phyloP scores from a whole-genome alignment of 768 basidiomycete genomes.

The Dacryopinax spathularia region DNA sequence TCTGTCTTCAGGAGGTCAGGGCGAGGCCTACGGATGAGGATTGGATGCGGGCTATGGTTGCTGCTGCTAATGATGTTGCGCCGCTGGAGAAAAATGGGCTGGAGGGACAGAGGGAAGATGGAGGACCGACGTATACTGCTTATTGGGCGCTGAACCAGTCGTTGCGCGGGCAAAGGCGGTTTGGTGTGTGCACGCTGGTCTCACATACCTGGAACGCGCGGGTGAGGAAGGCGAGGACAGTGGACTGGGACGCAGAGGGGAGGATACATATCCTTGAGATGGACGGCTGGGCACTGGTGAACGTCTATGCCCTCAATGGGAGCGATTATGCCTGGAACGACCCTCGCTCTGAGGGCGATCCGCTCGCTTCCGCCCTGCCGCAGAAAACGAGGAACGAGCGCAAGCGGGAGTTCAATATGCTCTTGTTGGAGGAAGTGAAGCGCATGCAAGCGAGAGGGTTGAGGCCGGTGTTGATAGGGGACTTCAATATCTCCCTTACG shows the following conservation, averaged over 20 bases:
- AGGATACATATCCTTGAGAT: constrained; percentile 9
- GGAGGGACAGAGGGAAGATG: background rate
- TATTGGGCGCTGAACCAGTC: constrained; percentile 6
- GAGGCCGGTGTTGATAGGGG: constrained; percentile 9
- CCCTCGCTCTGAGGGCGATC: constrained; percentile 5
- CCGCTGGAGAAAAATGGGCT: background rate
- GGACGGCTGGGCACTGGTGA: constrained; percentile 3
- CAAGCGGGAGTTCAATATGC: constrained; percentile 13
- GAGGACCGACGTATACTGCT: constrained; percentile 8
- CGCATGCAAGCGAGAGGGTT: constrained; percentile 6
- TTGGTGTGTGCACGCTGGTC: constrained; percentile 11
- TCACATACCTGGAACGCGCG: background rate
- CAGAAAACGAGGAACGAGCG: constrained; percentile 9
- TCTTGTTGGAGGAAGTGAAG: constrained; percentile 9
- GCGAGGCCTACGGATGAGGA: constrained; percentile 9
- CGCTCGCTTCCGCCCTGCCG: background rate
- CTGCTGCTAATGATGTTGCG: constrained; percentile 2
- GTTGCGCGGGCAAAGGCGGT: constrained; percentile 4
- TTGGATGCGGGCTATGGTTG: background rate
- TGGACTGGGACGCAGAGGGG: constrained; percentile 13
- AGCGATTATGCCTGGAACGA: constrained; percentile 11
- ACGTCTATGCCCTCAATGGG: constrained; percentile 13
- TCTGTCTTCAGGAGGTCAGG: constrained; percentile 12
- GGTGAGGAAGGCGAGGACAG: constrained; percentile 5
- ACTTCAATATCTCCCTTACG: constrained; percentile 14